Conservation (phyloP, 768 basidiomycete genomes). For the Exsudoporus frostii region DNA sequence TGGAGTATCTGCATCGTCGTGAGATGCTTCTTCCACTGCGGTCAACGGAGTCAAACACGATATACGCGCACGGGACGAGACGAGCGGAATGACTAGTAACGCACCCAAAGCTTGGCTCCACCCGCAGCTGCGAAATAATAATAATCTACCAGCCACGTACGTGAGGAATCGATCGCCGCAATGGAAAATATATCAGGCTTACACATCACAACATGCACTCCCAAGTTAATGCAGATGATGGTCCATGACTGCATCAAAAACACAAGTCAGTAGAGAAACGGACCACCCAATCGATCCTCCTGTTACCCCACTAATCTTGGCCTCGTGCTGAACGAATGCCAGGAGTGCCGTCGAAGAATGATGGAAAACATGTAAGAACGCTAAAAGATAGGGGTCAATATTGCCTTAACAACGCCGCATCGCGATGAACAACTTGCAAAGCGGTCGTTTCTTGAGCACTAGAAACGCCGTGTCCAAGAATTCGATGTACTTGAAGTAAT, state of each 20-base stretch:
- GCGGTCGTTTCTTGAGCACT: constrained; percentile 93
- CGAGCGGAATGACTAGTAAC: not conserved
- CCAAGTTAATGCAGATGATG: constrained; percentile 80
- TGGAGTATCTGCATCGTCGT: constrained; percentile 28
- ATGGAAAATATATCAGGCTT: constrained; percentile 33
- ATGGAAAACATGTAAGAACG: constrained; percentile 97
- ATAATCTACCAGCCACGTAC: constrained; percentile 61
- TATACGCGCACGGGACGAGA: not conserved
- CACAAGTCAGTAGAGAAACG: not conserved
- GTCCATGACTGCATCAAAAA: constrained; percentile 71
- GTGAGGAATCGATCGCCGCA: not conserved
- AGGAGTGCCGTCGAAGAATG: constrained; percentile 93
- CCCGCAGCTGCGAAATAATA: constrained; percentile 98
- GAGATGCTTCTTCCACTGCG: constrained; percentile 28
- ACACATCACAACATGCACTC: constrained; percentile 97
- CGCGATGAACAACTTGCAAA: constrained; percentile 52
- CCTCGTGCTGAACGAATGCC: constrained; percentile 88
- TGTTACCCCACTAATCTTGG: constrained; percentile 77
- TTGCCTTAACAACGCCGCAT: not conserved
- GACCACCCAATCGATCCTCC: not conserved
- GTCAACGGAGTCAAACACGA: not conserved
- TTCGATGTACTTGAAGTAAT: constrained; percentile 96
- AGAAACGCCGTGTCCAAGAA: constrained; percentile 94
- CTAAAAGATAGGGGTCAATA: constrained; percentile 36
- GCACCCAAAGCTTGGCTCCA: constrained; percentile 25